Conservation (phyloP, 1,284 basidiomycete genomes). For the Moesziomyces sp. region DNA sequence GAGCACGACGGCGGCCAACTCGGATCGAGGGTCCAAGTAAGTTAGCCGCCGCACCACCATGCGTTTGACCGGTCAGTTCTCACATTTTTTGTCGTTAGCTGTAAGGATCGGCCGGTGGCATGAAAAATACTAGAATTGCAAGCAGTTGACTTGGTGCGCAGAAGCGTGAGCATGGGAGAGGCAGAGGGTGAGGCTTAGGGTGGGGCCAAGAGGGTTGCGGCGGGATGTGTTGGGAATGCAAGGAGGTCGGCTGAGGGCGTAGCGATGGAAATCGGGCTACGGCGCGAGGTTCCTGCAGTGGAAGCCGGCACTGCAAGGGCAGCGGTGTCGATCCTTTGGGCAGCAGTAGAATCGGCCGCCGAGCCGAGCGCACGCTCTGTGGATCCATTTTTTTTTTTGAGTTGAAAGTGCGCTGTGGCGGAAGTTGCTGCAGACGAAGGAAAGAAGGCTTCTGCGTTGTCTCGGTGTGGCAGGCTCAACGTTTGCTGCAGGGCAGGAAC, state of each 20-base stretch:
- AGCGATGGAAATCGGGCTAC: not conserved
- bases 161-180: too few species aligned
- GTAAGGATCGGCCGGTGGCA: too few species aligned
- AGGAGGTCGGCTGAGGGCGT: not conserved
- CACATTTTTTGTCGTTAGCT: too few species aligned
- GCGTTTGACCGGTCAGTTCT: too few species aligned
- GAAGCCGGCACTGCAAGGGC: slow-evolving; percentile 2
- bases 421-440: slow-evolving; percentile 11
- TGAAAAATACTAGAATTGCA: too few species aligned
- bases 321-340: too few species aligned
- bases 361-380: too few species aligned
- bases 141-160: too few species aligned
- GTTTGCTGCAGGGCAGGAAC: not conserved
- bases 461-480: not conserved
- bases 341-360: too few species aligned
- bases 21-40: slow-evolving; percentile 3
- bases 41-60: too few species aligned
- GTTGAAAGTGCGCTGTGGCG: slow-evolving; percentile 10
- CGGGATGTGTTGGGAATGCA: not conserved
- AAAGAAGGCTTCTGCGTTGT: slow-evolving; percentile 13
- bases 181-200: too few species aligned
- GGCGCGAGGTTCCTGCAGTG: slow-evolving; percentile 16
- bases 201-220: too few species aligned
- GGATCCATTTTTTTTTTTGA: not conserved
- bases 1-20: not conserved